These are phyloP conservation scores for Carpinus fangiana DNA, from an alignment of 306 rosid genomes.

Conservation along the genomic window DNA sequence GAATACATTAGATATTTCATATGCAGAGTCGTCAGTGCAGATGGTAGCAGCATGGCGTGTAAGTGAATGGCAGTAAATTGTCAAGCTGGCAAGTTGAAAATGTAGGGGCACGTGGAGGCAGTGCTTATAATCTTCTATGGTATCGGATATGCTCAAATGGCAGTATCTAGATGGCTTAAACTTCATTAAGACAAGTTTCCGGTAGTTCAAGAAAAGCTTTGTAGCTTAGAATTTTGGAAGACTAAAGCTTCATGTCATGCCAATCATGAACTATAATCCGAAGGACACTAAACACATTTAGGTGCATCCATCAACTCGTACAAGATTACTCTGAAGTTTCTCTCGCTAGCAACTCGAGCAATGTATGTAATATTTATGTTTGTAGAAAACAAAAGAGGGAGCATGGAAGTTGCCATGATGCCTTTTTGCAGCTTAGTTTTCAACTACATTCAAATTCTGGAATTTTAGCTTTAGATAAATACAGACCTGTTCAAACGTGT, in stretches of 20 bases:
- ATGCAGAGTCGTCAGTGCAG: not conserved
- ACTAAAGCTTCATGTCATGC: not conserved
- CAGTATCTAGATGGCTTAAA: not conserved
- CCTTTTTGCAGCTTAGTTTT: not conserved
- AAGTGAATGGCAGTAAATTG: not conserved
- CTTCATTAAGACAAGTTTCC: not conserved
- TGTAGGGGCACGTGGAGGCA: not conserved
- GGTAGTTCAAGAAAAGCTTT: not conserved
- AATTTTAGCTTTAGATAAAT: conserved; percentile 18
- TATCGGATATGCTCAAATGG: not conserved
- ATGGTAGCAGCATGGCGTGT: not conserved
- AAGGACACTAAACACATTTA: not conserved
- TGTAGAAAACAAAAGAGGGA: not conserved
- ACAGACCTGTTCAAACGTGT: conserved; percentile 47
- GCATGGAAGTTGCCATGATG: not conserved
- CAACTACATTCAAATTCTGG: conserved; percentile 7
- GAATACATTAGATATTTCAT: not conserved
- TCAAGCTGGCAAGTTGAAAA: not conserved
- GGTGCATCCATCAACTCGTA: not conserved
- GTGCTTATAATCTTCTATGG: not conserved
- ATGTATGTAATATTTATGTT: not conserved
- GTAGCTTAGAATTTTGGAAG: not conserved
- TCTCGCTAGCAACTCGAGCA: not conserved
- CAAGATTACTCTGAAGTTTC: not conserved
- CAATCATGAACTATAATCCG: not conserved